A percentile compares a stretch with the other conserved stretches of the same genome.
Conservation (phyloP, 1,284 basidiomycete species). For the Wolfiporia cocos region DNA sequence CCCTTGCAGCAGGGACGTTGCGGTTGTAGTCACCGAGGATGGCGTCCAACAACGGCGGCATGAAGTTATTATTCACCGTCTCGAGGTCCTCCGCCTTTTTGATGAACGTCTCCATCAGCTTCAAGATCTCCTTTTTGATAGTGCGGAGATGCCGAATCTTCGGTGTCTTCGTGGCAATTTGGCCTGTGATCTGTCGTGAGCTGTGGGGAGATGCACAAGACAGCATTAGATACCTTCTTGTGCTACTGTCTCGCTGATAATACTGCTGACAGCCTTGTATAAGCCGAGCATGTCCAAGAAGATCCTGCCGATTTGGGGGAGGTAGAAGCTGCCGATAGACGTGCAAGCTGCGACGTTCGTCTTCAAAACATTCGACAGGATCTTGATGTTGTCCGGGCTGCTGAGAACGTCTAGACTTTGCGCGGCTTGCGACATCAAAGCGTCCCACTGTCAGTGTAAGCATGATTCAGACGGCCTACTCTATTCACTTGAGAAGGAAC, state of each 20-base stretch:
- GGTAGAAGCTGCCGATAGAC: slow-evolving; percentile 95
- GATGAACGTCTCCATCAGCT: slow-evolving; percentile 97
- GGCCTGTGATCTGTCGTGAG: slow-evolving; percentile 39
- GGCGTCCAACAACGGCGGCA: slow-evolving; percentile 94
- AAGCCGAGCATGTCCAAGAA: slow-evolving; percentile 99
- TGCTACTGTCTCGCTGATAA: slow-evolving; percentile 92
- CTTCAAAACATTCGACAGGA: slow-evolving; percentile 95
- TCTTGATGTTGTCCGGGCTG: slow-evolving; percentile 94
- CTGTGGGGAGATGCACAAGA: neutral
- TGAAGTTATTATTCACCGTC: slow-evolving; percentile 86
- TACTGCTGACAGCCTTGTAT: slow-evolving; percentile 97
- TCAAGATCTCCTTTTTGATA: slow-evolving; percentile 98
- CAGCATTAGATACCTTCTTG: slow-evolving; percentile 52
- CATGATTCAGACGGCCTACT: neutral
- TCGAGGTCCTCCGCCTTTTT: slow-evolving; percentile 96
- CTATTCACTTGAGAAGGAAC: slow-evolving; percentile 20
- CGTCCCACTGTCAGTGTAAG: slow-evolving; percentile 74
- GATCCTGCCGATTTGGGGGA: slow-evolving; percentile 93
- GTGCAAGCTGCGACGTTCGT: slow-evolving; percentile 98
- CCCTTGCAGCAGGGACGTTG: slow-evolving; percentile 91
- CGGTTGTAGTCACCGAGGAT: slow-evolving; percentile 96
- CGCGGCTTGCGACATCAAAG: slow-evolving; percentile 93
- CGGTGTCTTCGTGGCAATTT: slow-evolving; percentile 95
- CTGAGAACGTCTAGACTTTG: slow-evolving; percentile 91
- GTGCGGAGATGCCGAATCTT: slow-evolving; percentile 94